phyloP scores from a whole-genome alignment of 441 rosid genomes.

The Populus hybrid region DNA sequence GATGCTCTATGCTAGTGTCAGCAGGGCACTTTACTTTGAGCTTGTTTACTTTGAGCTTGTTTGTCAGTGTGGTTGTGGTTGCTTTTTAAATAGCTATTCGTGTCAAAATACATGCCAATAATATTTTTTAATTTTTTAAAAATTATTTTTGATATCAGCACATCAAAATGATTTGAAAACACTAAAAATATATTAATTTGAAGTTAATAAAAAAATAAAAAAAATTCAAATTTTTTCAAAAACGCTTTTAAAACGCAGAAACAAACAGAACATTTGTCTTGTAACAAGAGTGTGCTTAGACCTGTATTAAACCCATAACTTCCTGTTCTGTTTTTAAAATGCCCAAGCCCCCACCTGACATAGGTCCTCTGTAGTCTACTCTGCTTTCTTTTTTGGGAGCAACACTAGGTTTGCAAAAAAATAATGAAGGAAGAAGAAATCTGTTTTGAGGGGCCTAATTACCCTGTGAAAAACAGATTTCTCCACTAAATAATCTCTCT shows the following conservation, averaged over 20 bases:
- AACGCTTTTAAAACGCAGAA: no score
- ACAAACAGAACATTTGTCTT: no score
- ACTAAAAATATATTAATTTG: no score
- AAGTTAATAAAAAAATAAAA: no score
- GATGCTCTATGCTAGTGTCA: constrained; percentile 25
- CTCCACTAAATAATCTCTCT: not conserved
- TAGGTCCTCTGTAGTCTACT: not conserved
- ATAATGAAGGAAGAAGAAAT: not conserved
- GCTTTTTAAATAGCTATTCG: no score
- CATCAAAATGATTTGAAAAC: no score
- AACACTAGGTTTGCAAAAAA: not conserved
- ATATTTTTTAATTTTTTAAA: no score
- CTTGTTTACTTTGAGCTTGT: no score
- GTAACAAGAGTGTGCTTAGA: not conserved
- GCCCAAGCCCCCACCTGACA: constrained; percentile 18
- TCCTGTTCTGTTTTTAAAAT: constrained; percentile 2
- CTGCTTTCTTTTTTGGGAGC: not conserved
- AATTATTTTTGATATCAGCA: no score
- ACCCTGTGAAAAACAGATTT: not conserved
- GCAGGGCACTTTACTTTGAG: constrained; percentile 16
- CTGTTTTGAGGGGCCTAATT: not conserved
- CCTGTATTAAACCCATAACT: constrained; percentile 19
- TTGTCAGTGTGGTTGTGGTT: no score
- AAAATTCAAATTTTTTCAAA: no score
- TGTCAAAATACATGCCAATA: no score